A percentile compares a stretch with the other conserved stretches of the same genome.
Evolutionary conservation across 345 rosid genomes (phyloP).

Genomic region (Salix suchowensis): DNA sequence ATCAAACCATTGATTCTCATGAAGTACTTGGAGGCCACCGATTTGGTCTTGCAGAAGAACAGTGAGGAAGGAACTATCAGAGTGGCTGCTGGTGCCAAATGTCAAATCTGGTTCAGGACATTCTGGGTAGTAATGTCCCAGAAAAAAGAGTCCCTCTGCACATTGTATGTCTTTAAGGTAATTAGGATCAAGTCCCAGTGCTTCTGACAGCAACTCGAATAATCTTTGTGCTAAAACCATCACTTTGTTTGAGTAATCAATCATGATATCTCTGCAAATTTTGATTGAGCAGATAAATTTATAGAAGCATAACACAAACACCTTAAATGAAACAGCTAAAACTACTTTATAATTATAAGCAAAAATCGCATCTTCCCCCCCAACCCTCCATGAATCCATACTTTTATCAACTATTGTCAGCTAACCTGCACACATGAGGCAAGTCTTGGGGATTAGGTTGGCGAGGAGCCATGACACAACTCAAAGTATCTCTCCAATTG

Average conservation of each 20-base stretch:
- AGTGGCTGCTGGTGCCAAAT: background rate
- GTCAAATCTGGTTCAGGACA: constrained; percentile 10
- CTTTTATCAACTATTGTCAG: too few species aligned
- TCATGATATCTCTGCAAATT: background rate
- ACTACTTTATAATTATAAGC: too few species aligned
- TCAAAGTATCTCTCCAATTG: constrained; percentile 15
- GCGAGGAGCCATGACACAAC: background rate
- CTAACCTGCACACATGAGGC: constrained; percentile 12
- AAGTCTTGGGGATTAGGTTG: constrained; percentile 6
- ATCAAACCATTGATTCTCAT: background rate
- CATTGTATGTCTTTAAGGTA: constrained; percentile 4
- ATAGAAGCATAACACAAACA: too few species aligned
- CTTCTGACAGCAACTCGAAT: constrained; percentile 8
- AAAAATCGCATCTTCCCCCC: too few species aligned
- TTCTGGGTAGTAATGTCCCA: constrained; percentile 3
- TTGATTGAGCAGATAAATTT: too few species aligned
- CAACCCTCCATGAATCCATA: too few species aligned
- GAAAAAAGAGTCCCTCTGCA: background rate
- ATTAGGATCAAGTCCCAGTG: background rate
- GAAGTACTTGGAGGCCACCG: constrained; percentile 8
- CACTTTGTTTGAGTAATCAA: background rate
- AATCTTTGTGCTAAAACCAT: background rate
- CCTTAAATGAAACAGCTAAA: too few species aligned
- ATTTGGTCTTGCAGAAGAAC: constrained; percentile 4
- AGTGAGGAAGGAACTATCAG: constrained; percentile 4